Conservation (phyloP, 2,329 filamentous ascomycete genomes). For the Botrytis cinerea region DNA sequence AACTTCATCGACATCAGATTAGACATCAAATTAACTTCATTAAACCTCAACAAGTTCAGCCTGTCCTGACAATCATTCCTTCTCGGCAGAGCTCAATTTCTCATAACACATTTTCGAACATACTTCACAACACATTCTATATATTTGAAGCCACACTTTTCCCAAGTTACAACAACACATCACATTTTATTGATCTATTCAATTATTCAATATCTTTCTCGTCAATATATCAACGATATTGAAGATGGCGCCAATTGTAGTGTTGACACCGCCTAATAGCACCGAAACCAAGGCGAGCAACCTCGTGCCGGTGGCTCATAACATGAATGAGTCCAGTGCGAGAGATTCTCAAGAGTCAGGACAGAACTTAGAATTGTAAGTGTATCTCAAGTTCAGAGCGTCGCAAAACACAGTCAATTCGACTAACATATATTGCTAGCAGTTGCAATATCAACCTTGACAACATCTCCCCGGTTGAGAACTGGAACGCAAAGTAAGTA, state of each 20-base stretch:
- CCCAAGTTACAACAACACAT: not conserved
- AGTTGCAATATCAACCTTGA: not conserved
- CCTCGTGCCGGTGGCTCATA: too few species aligned
- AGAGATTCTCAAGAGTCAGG: not conserved
- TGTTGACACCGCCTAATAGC: not conserved
- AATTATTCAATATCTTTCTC: not conserved
- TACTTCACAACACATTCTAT: not conserved
- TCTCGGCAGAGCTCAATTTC: not conserved
- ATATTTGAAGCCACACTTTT: not conserved
- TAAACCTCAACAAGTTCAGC: not conserved
- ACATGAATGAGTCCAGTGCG: not conserved
- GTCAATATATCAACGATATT: not conserved
- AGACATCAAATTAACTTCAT: not conserved
- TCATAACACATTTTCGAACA: not conserved
- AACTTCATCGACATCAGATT: not conserved
- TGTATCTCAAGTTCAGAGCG: not conserved
- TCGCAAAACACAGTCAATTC: not conserved
- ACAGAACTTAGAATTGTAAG: not conserved
- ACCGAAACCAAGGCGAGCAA: not conserved
- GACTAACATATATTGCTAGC: not conserved
- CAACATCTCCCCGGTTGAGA: not conserved
- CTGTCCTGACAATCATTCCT: too few species aligned
- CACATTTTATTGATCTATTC: not conserved
- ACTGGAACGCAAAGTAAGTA: not conserved
- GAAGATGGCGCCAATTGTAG: not conserved